Conservation (phyloP, 371 early-diverging fungal genomes). For the Rhizopus microsporus region DNA sequence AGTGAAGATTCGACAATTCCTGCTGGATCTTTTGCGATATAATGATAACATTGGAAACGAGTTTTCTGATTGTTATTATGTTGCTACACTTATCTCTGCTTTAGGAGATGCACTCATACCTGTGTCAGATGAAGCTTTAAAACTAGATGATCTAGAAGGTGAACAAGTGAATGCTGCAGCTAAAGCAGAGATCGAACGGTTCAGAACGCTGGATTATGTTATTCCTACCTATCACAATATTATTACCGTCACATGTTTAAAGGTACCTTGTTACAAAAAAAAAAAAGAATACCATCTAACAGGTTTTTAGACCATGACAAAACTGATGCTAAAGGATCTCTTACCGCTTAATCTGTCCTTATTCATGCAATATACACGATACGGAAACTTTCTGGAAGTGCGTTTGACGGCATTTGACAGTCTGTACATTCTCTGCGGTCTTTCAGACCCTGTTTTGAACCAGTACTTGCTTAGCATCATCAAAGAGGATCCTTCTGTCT, state of each 20-base stretch:
- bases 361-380: conserved; percentile 65
- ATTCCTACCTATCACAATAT: conserved; percentile 87
- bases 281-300: background rate
- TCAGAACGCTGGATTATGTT: conserved; percentile 76
- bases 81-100: conserved; percentile 71
- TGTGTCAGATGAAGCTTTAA: conserved; percentile 39
- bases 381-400: conserved; percentile 66
- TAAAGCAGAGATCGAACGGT: conserved; percentile 78
- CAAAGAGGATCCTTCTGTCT: conserved; percentile 59
- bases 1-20: conserved; percentile 61
- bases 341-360: conserved; percentile 65
- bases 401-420: conserved; percentile 69
- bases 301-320: conserved; percentile 33
- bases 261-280: conserved; percentile 39
- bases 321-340: conserved; percentile 62
- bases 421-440: conserved; percentile 62
- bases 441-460: conserved; percentile 45
- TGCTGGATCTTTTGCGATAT: conserved; percentile 78
- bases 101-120: conserved; percentile 73
- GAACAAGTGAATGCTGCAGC: conserved; percentile 56
- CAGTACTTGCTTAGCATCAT: conserved; percentile 60
- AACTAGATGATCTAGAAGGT: conserved; percentile 51
- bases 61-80: conserved; percentile 83
- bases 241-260: conserved; percentile 78
- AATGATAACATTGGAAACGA: conserved; percentile 92